A percentile compares a stretch with the other conserved stretches of the same genome.
Evolutionary conservation across 2,329 filamentous ascomycete species (phyloP).

Genomic region (Stachybotrys elegans): DNA sequence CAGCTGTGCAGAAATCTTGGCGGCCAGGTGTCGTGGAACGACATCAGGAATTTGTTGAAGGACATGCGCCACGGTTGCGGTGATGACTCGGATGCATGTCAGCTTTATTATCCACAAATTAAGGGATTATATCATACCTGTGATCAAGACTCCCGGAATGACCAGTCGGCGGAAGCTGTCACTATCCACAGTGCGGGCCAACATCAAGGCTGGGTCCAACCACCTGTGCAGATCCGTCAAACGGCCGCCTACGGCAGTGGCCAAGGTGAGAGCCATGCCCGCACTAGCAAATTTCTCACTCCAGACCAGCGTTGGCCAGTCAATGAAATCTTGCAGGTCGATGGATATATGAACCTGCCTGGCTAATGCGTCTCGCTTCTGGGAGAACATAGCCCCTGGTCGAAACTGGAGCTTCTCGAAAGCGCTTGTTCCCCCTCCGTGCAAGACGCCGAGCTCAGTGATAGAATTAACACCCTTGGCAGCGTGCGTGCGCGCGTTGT

Average conservation of each 20-base stretch:
- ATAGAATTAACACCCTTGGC: slow-evolving; percentile 82
- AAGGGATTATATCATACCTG: slow-evolving; percentile 59
- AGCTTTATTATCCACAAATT: too few species aligned
- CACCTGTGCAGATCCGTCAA: slow-evolving; percentile 80
- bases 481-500: slow-evolving; percentile 74
- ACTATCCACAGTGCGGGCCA: slow-evolving; percentile 72
- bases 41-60: slow-evolving; percentile 84
- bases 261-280: slow-evolving; percentile 88
- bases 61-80: slow-evolving; percentile 75
- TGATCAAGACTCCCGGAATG: slow-evolving; percentile 71
- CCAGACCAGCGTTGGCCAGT: slow-evolving; percentile 76
- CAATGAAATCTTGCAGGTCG: slow-evolving; percentile 90
- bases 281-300: slow-evolving; percentile 90
- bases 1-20: slow-evolving; percentile 79
- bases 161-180: slow-evolving; percentile 77
- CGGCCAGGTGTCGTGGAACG: slow-evolving; percentile 76
- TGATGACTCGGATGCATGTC: slow-evolving; percentile 48
- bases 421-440: slow-evolving; percentile 84
- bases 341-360: slow-evolving; percentile 83
- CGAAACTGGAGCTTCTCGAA: slow-evolving; percentile 84
- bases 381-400: slow-evolving; percentile 89
- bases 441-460: slow-evolving; percentile 80
- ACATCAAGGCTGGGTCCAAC: slow-evolving; percentile 81
- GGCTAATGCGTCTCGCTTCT: slow-evolving; percentile 73
- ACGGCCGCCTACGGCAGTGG: slow-evolving; percentile 76